Evolutionary conservation across 164 flowering plant species (phyloP).

Genomic region (Kalanchoe fedtschenkoi): DNA sequence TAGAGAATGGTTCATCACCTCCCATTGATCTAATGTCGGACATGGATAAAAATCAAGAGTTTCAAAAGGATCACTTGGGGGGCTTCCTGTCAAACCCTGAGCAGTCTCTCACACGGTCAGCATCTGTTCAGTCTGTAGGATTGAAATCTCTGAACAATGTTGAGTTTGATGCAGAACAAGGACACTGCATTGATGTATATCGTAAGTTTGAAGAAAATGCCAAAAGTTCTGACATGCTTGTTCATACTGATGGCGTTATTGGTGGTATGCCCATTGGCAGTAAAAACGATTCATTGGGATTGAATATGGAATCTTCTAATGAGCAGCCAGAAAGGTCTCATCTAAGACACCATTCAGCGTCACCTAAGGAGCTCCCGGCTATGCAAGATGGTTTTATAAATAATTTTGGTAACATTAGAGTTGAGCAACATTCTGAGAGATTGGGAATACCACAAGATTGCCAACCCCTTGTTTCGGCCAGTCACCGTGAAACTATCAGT

Average conservation of each 20-base stretch:
- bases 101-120: constrained; percentile 18
- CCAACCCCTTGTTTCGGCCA: constrained; percentile 13
- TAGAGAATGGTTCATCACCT: constrained; percentile 78
- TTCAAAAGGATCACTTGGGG: constrained; percentile 15
- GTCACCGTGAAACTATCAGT: constrained; percentile 26
- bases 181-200: constrained; percentile 11
- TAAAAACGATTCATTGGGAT: constrained; percentile 9
- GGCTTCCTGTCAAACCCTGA: constrained; percentile 15
- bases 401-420: constrained; percentile 9
- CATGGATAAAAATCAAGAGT: constrained; percentile 21
- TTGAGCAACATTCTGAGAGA: neutral
- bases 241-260: constrained; percentile 18
- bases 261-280: constrained; percentile 19
- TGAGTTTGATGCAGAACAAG: constrained; percentile 10
- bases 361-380: constrained; percentile 11
- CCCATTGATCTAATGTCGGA: constrained; percentile 58
- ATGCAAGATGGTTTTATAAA: neutral
- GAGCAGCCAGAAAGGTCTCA: constrained; percentile 17
- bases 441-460: constrained; percentile 16
- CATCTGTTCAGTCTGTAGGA: constrained; percentile 14
- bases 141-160: constrained; percentile 12
- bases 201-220: constrained; percentile 11
- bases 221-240: constrained; percentile 8
- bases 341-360: constrained; percentile 14
- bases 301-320: constrained; percentile 10